Percentiles rank a stretch among this genome's conserved stretches.
These are phyloP conservation scores for Nakaseomyces glabratus DNA, from an alignment of 1,139 yeast species.

Conservation along the genomic window DNA sequence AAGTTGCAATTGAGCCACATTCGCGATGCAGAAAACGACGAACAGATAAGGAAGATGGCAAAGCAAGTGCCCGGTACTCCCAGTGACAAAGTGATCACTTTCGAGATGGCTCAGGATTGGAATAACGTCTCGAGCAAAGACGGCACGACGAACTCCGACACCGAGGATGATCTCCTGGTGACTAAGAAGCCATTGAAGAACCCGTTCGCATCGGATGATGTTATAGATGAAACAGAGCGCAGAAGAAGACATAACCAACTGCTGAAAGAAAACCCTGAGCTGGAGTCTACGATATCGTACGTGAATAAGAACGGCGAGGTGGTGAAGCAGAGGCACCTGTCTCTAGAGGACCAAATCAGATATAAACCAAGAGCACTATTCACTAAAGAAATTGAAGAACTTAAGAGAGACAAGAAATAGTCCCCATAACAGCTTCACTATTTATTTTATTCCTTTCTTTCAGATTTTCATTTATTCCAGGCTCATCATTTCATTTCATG, in stretches of 20 bases:
- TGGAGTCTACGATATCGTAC: constrained; percentile 18
- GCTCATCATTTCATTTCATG: too few species aligned
- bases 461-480: too few species aligned
- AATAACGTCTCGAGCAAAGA: constrained; percentile 13
- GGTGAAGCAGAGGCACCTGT: constrained; percentile 12
- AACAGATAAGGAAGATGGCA: constrained; percentile 5
- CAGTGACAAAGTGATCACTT: constrained; percentile 22
- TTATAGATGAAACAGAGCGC: constrained; percentile 12
- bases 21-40: constrained; percentile 7
- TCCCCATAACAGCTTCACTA: too few species aligned
- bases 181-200: constrained; percentile 11
- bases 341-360: constrained; percentile 14
- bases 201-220: constrained; percentile 19
- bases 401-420: too few species aligned
- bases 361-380: constrained; percentile 20
- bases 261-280: constrained; percentile 17
- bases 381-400: constrained; percentile 5
- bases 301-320: constrained; percentile 20
- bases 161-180: constrained; percentile 8
- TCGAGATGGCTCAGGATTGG: constrained; percentile 20
- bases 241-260: constrained; percentile 14
- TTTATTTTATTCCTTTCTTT: too few species aligned
- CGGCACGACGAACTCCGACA: constrained; percentile 9
- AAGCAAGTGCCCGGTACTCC: constrained; percentile 24
- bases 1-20: constrained; percentile 2